phyloP scores from a whole-genome alignment of 1,139 yeast species.

The Geotrichum restrictum region DNA sequence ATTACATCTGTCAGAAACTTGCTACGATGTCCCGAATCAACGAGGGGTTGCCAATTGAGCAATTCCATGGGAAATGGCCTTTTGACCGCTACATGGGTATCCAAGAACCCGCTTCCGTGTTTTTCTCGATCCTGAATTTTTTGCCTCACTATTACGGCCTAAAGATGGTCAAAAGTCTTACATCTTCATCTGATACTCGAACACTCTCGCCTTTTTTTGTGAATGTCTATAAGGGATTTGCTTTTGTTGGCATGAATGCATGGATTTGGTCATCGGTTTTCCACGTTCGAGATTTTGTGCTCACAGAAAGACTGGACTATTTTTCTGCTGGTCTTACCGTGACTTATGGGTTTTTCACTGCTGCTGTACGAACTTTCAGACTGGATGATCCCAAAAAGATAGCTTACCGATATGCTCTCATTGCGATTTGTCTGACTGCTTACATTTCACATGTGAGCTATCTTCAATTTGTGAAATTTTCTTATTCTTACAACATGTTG shows the following conservation, averaged over 20 bases:
- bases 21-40: conserved; percentile 55
- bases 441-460: conserved; percentile 64
- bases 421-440: conserved; percentile 45
- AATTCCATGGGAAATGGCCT: conserved; percentile 98
- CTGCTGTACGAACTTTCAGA: conserved; percentile 55
- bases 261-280: conserved; percentile 85
- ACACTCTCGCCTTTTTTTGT: conserved; percentile 20
- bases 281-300: conserved; percentile 74
- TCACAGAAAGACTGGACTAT: conserved; percentile 85
- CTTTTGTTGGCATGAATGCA: conserved; percentile 71
- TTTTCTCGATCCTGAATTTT: conserved; percentile 77
- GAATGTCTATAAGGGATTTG: conserved; percentile 45
- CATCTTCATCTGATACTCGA: background rate
- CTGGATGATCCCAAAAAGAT: conserved; percentile 46
- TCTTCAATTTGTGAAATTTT: conserved; percentile 66
- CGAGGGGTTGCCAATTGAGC: conserved; percentile 54
- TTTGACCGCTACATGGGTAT: conserved; percentile 67
- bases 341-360: conserved; percentile 67
- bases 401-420: conserved; percentile 33
- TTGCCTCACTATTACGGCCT: conserved; percentile 68
- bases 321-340: conserved; percentile 91
- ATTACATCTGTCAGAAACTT: conserved; percentile 81
- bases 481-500: conserved; percentile 89
- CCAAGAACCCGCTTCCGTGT: conserved; percentile 79
- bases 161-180: conserved; percentile 34